Percentiles rank a stretch among this genome's conserved stretches.
phyloP scores from a whole-genome alignment of 768 basidiomycete species.

The Mycena crocata region DNA sequence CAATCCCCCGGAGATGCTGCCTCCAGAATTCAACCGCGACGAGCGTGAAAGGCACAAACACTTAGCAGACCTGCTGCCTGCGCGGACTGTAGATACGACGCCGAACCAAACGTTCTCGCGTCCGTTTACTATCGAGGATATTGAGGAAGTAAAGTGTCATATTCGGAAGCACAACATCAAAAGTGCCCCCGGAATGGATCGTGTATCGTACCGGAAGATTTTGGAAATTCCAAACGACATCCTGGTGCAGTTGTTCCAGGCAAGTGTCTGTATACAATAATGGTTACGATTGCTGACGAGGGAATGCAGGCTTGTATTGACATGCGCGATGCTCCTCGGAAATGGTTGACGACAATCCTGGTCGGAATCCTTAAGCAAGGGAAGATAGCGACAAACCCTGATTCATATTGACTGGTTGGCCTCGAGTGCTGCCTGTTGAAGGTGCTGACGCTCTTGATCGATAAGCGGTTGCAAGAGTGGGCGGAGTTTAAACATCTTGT shows the following conservation, averaged over 20 bases:
- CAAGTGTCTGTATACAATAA: not conserved
- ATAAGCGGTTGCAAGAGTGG: too few species aligned
- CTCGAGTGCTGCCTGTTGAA: constrained; percentile 37
- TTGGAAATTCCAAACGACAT: not conserved
- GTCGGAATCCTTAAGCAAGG: constrained; percentile 30
- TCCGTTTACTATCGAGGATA: not conserved
- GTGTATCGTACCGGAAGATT: constrained; percentile 1
- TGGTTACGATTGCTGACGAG: too few species aligned
- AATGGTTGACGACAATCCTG: constrained; percentile 10
- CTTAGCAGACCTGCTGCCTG: not conserved
- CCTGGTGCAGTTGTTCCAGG: constrained; percentile 4
- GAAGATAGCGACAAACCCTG: constrained; percentile 27
- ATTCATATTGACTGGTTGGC: constrained; percentile 32
- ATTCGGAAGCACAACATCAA: not conserved
- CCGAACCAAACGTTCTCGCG: not conserved
- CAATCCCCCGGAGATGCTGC: constrained; percentile 3
- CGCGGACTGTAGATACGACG: too few species aligned
- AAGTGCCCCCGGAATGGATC: not conserved
- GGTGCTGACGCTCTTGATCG: constrained; percentile 37
- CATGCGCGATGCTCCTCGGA: not conserved
- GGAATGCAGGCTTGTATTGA: not conserved
- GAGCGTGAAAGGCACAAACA: not conserved
- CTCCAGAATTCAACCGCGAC: not conserved
- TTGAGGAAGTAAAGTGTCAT: not conserved
- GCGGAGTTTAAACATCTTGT: constrained; percentile 25